These are phyloP conservation scores for Leccinum arenicola DNA, from an alignment of 768 basidiomycete species.

Conservation along the genomic window DNA sequence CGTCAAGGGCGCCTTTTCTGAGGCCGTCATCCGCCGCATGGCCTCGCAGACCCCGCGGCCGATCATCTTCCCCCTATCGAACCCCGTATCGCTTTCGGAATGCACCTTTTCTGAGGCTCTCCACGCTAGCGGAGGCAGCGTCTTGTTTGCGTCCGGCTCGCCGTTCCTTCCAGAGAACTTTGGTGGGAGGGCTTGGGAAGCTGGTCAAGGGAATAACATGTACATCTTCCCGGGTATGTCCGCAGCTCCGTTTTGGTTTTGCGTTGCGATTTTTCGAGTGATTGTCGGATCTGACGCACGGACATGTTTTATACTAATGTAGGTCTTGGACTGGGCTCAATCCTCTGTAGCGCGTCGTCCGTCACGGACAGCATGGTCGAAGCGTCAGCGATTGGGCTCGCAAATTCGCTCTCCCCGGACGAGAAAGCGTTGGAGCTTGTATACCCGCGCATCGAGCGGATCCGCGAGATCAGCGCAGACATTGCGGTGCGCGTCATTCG, in stretches of 20 bases:
- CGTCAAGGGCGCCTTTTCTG: conserved; percentile 75
- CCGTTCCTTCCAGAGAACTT: conserved; percentile 71
- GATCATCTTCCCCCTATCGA: conserved; percentile 91
- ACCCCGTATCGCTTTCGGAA: conserved; percentile 80
- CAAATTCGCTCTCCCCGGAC: conserved; percentile 65
- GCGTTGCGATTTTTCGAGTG: background rate
- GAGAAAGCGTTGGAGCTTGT: conserved; percentile 67
- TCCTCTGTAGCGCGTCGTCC: conserved; percentile 61
- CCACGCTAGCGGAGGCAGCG: conserved; percentile 64
- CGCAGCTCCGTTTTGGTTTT: too few relatives aligned
- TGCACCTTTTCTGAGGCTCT: conserved; percentile 79
- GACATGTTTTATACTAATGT: background rate
- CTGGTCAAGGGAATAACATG: conserved; percentile 96
- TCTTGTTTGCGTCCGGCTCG: conserved; percentile 85
- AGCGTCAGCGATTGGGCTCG: conserved; percentile 78
- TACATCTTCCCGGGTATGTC: conserved; percentile 68
- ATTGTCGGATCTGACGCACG: conserved; percentile 6
- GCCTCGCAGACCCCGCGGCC: conserved; percentile 75
- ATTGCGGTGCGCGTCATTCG: conserved; percentile 78
- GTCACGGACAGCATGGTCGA: conserved; percentile 91
- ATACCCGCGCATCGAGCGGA: conserved; percentile 81
- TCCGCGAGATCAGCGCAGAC: conserved; percentile 78
- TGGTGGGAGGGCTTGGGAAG: conserved; percentile 55
- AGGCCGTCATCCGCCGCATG: conserved; percentile 73
- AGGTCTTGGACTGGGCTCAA: conserved; percentile 64